These are phyloP conservation scores for Plantago major DNA, from an alignment of 257 asterid genomes.

Conservation along the genomic window DNA sequence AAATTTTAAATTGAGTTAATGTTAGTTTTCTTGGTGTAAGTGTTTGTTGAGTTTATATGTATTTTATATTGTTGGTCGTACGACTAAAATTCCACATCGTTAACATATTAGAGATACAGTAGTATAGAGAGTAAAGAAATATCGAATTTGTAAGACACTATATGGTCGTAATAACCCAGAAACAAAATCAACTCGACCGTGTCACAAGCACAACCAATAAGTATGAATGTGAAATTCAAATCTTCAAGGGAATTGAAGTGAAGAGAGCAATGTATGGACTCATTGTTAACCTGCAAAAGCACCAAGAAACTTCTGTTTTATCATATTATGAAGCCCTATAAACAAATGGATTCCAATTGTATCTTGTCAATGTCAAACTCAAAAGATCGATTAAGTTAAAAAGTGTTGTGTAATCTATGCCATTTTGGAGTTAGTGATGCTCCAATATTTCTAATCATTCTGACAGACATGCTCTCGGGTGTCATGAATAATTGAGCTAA, in stretches of 20 bases:
- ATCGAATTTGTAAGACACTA: too few species aligned
- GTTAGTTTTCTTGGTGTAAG: too few species aligned
- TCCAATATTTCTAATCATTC: conserved; percentile 34
- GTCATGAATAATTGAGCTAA: conserved; percentile 42
- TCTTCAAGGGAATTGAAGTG: not conserved
- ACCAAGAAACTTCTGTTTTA: conserved; percentile 76
- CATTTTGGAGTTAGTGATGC: conserved; percentile 41
- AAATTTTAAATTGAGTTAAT: too few species aligned
- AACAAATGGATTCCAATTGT: conserved; percentile 17
- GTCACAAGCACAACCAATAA: too few species aligned
- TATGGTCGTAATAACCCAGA: too few species aligned
- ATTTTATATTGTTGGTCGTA: not conserved
- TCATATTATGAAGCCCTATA: conserved; percentile 31
- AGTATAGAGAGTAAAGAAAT: too few species aligned
- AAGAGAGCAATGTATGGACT: not conserved
- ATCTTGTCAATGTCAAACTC: conserved; percentile 44
- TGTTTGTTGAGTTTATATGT: too few species aligned
- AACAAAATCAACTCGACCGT: too few species aligned
- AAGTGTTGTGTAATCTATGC: conserved; percentile 21
- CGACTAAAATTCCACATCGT: not conserved
- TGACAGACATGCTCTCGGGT: conserved; percentile 68
- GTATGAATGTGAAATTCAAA: not conserved
- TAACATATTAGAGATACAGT: too few species aligned
- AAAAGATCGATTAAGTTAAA: conserved; percentile 9
- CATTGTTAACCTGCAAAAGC: not conserved